These are phyloP conservation scores for Acorus gramineus DNA, from an alignment of 106 monocot genomes.

Conservation along the genomic window DNA sequence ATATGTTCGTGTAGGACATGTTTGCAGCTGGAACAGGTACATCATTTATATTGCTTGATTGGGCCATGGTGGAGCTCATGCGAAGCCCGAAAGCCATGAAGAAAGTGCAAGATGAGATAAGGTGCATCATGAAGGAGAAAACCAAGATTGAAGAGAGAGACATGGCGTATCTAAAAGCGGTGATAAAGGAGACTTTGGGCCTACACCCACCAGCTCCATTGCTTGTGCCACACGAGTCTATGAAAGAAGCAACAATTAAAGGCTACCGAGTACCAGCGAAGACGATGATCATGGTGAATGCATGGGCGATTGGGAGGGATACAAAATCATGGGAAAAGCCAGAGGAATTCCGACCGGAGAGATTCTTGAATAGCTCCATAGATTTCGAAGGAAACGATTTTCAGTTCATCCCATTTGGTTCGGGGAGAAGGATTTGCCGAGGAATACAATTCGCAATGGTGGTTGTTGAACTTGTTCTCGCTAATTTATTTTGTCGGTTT, in stretches of 20 bases:
- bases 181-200: conserved; percentile 9
- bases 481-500: too few species aligned
- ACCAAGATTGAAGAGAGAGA: neutral
- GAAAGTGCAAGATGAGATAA: neutral
- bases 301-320: conserved; percentile 6
- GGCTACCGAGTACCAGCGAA: conserved; percentile 1
- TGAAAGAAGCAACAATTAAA: neutral
- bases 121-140: neutral
- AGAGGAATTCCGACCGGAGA: conserved; percentile 5
- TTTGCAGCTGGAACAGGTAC: conserved; percentile 8
- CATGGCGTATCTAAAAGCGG: conserved; percentile 1
- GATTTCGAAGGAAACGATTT: too few species aligned
- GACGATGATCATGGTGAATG: conserved; percentile 7
- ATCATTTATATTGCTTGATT: neutral
- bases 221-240: conserved; percentile 5
- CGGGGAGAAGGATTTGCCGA: too few species aligned
- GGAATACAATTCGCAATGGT: too few species aligned
- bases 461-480: too few species aligned
- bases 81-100: neutral
- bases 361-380: neutral
- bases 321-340: conserved; percentile 1
- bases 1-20: conserved; percentile 8
- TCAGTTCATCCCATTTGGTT: too few species aligned
- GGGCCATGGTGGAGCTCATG: conserved; percentile 9
- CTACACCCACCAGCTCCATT: conserved; percentile 1